Evolutionary conservation across 352 stramenopile genomes (phyloP), one percentile per base, ranked within the genome.

Genomic region (Pythium apleroticum): DNA sequence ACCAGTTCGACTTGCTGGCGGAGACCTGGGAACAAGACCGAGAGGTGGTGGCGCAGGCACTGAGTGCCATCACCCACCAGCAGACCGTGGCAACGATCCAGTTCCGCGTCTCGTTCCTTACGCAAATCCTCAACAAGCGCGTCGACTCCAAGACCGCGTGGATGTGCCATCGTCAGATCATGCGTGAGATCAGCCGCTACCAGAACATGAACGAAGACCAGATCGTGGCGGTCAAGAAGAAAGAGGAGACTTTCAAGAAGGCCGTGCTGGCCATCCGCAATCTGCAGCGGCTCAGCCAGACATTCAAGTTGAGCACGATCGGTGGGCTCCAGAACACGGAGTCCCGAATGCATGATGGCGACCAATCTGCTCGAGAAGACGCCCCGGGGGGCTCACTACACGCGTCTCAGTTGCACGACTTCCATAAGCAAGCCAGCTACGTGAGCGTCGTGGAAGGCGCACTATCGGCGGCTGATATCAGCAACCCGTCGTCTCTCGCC

Each of bases 71-170:
- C 63, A 80, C 80, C 8, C 84, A 93, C 69, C 66, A 66, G 17
- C 77, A 73, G 17, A 90, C 81, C 0, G 80, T 72, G 0, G 74
- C 81, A 37, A 79, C 78, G 24, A 63, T 93, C n/a, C 72, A 69
- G 25, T 88, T 91, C 63, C 80, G 81, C 49, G 76, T 89, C 4
- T 68, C 73, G 10, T 90, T 93, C 60, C 72, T 93, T 48, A 76
- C 77, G 22, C 81, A 91, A 53, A 72, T 93, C 41, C 65, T 91
- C 9, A 61, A 60, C 31, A 82, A 84, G 17, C 75, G 79, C 27
- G 82, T 91, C 22, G 84, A 93, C 62, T 74, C 82, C 12, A 90
- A 91, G 72, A 93, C 82, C 2, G 84, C 84, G 60, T 93, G 84
- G 84, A 73, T 90, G 53, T 90, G 82, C 58, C 80, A 91, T 71